Percentiles rank a stretch among this genome's conserved stretches.
Conservation (phyloP, 371 early-diverging fungal genomes). For the Mucor lusitanicus region DNA sequence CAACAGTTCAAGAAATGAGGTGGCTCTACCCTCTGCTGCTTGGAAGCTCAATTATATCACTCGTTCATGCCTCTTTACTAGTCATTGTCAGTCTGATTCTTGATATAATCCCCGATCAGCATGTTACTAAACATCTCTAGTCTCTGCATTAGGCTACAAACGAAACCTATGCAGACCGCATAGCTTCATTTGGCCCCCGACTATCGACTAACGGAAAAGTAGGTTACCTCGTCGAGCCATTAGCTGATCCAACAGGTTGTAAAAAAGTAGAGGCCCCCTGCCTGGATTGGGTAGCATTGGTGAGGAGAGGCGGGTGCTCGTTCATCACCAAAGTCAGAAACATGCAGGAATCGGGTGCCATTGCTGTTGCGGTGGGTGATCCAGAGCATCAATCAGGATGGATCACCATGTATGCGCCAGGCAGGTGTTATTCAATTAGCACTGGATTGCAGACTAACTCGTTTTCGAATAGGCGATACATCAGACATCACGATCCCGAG, state of each 20-base stretch:
- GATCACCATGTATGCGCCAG: conserved; percentile 89
- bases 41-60: neutral
- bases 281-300: conserved; percentile 77
- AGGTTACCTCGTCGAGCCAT: conserved; percentile 50
- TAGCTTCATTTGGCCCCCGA: conserved; percentile 68
- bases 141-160: conserved; percentile 47
- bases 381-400: conserved; percentile 63
- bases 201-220: conserved; percentile 57
- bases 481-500: conserved; percentile 76
- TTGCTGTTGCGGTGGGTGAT: conserved; percentile 91
- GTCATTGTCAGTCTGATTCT: conserved; percentile 20
- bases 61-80: conserved; percentile 20
- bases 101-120: conserved; percentile 16
- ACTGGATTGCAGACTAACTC: neutral
- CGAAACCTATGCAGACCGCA: conserved; percentile 55
- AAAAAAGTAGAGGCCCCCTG: conserved; percentile 31
- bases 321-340: conserved; percentile 87
- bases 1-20: conserved; percentile 6
- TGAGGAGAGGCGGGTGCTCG: conserved; percentile 82
- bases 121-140: neutral
- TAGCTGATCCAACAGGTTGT: conserved; percentile 42
- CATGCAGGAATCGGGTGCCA: conserved; percentile 86
- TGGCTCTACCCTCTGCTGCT: conserved; percentile 5
- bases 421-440: conserved; percentile 31
- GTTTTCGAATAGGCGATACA: conserved; percentile 60